Evolutionary conservation across 2,329 filamentous ascomycete genomes (phyloP), one percentile per base, ranked within the genome.

Genomic region (Botryotinia globosa): DNA sequence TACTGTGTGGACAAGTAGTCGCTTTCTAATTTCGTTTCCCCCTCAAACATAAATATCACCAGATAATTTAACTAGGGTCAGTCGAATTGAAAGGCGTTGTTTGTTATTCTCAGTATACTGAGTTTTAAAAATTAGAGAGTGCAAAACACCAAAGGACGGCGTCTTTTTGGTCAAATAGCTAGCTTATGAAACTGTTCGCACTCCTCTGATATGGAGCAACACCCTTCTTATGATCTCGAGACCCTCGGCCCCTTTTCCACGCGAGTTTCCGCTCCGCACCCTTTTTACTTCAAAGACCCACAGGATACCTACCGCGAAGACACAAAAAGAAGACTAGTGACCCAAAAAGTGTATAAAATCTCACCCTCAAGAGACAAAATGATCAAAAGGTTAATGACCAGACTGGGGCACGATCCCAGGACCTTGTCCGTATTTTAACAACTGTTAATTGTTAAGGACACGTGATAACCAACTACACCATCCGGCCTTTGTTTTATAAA

Each of bases 381-480:
- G 1, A 61, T 1, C 22, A 25, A 61, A n/a, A n/a, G 1, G 1
- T 0, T 16, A 16, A 8, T 61, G 34, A 61, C 58, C 58, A 61
- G 58, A 61, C 58, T 61, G 58, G 58, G 58, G 58, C 58, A 61
- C 58, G 58, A 61, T 61, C 58, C 58, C 58, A 61, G 58, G 58
- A 61, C 58, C 58, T 61, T 61, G 58, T 61, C 58, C 58, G 58
- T n/a, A 61, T n/a, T 61, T n/a, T 18, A 39, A 39, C 58, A n/a
- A n/a, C 14, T 58, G 29, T 34, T 34, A 1, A n/a, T 61, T 61
- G 58, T 61, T 61, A 61, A 61, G 58, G 58, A 61, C 34, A 39
- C 58, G 58, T 61, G 58, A 61, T 61, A 61, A 61, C 58, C 58
- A 61, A 61, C 58, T 61, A 61, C 58, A 61, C 58, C 58, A 61